A percentile compares a stretch with the other conserved stretches of the same genome.
These are phyloP conservation scores for Penicillium silybi DNA, from an alignment of 495 filamentous ascomycete species.

Conservation along the genomic window DNA sequence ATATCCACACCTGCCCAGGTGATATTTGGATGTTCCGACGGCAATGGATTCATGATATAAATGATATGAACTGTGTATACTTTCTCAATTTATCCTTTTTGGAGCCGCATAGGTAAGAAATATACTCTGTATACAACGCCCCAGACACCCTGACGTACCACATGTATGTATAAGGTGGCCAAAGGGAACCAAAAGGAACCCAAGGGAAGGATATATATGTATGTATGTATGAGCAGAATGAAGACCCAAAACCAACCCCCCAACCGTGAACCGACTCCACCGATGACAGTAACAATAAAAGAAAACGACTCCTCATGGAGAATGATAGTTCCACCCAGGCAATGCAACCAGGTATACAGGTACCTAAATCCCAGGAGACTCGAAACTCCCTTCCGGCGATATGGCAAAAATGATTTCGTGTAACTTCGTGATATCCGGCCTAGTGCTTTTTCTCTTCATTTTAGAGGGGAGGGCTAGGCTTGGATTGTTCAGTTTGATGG, in stretches of 20 bases:
- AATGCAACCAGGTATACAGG: constrained; percentile 10
- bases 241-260: constrained; percentile 3
- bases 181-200: background rate
- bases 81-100: background rate
- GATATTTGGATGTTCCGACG: no score
- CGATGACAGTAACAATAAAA: constrained; percentile 1
- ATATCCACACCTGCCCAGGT: no score
- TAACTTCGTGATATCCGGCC: constrained; percentile 11
- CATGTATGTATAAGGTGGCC: background rate
- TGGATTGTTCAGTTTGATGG: background rate
- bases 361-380: constrained; percentile 8
- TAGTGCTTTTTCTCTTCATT: background rate
- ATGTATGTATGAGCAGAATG: background rate
- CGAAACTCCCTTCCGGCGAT: background rate
- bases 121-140: background rate
- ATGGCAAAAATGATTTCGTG: constrained; percentile 2
- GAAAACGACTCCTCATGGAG: constrained; percentile 8
- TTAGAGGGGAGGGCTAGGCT: background rate
- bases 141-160: background rate
- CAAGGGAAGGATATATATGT: constrained; percentile 3
- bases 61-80: background rate
- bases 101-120: background rate
- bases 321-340: constrained; percentile 9
- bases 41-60: no score
- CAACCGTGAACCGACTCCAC: constrained; percentile 10